Evolutionary conservation across 805 yeast genomes (phyloP), one percentile per base, ranked within the genome.

Genomic region (Candida odintsovae): DNA sequence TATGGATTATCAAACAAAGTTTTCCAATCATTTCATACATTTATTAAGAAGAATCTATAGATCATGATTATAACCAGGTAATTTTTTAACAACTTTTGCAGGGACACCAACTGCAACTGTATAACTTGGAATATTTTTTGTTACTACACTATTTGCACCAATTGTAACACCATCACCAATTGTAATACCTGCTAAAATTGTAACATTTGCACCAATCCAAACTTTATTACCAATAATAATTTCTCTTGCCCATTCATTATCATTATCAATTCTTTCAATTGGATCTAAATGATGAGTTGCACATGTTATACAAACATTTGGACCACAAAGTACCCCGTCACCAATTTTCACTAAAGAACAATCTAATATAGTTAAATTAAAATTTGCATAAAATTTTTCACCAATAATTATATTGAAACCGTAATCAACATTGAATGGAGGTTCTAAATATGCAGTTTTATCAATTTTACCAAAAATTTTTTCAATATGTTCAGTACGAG

Each of bases 71-170:
- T 55, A 56, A 1, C 59, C 59, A 12, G 50, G 46, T 21, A 56
- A n/a, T 42, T 49, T 55, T 47, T 64, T 67, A 33, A 76, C 58
- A 11, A 78, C 74, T 49, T 63, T 69, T 7, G 80, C 83, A 0
- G 89, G 90, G 19, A 71, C 70, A 0, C 90, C 90, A n/a, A 69
- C 83, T 13, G 76, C 83, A 16, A 83, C 75, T 0, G 76, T 66
- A 48, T 72, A 66, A 3, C 75, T 66, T 0, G 85, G 83, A 25
- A 83, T 74, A 48, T 73, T 77, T 46, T 68, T 76, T 18, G 75
- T 72, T 20, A 85, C 88, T 3, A 82, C 81, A 8, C 83, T 66
- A 4, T 87, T 88, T 3, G 90, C 87, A 3, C 83, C 90, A 38
- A 84, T 69, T 1, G 80, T 78, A 4, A 73, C 71, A 10, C 77